A percentile compares a stretch with the other conserved stretches of the same genome.
Conservation (phyloP, 139 green algal genomes). For the Nannochloris sp. region DNA sequence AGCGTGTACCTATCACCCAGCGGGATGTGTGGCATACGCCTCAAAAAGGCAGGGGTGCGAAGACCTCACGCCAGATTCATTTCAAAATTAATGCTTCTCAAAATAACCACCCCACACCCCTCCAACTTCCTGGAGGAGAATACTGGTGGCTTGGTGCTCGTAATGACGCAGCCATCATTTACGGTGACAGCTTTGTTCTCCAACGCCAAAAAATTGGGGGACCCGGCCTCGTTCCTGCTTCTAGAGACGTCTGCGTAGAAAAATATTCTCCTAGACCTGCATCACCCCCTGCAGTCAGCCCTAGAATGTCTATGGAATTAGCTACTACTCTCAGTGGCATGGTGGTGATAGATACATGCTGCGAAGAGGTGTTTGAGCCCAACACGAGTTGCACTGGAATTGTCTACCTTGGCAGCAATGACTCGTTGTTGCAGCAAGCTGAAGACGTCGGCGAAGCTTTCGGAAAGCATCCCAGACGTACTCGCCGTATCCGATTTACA, state of each 20-base stretch:
- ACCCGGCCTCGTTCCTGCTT: neutral
- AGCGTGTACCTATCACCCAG: too few species aligned
- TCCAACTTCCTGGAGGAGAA: constrained; percentile 1
- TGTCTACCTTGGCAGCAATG: neutral
- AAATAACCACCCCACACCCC: neutral
- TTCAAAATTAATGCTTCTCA: neutral
- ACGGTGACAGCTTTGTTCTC: constrained; percentile 5
- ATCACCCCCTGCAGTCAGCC: neutral
- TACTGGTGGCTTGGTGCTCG: constrained; percentile 8
- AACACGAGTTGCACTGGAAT: constrained; percentile 14
- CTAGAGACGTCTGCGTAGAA: neutral
- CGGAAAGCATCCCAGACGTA: constrained; percentile 19
- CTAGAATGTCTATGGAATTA: neutral
- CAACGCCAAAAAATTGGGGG: neutral
- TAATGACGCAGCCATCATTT: neutral
- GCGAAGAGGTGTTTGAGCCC: neutral
- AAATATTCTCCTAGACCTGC: neutral
- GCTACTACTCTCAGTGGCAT: neutral
- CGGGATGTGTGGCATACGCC: too few species aligned
- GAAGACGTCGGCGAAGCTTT: neutral
- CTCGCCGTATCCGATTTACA: constrained; percentile 43
- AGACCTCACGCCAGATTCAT: too few species aligned
- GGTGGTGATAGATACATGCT: constrained; percentile 13
- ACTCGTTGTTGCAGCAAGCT: neutral
- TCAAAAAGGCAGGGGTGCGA: too few species aligned